These are phyloP conservation scores for Lipomyces oligophaga DNA, from an alignment of 805 yeast species.

Conservation along the genomic window DNA sequence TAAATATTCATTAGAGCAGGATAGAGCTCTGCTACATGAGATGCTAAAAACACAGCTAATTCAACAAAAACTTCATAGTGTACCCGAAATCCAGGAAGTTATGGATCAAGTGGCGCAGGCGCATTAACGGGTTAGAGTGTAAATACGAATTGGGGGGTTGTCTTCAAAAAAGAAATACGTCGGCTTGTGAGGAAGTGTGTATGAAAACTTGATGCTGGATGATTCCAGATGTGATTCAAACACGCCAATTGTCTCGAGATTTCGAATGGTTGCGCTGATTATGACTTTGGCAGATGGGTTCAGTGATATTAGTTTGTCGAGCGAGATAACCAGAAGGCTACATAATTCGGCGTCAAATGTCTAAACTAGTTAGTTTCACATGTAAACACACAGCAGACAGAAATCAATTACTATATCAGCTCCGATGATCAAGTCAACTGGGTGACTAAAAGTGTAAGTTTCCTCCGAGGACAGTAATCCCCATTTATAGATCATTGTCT, in stretches of 20 bases:
- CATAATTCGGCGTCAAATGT: conserved; percentile 70
- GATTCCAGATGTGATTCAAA: conserved; percentile 43
- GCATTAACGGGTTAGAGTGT: conserved; percentile 4
- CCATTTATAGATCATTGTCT: conserved; percentile 38
- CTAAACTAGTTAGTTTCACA: conserved; percentile 4
- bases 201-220: conserved; percentile 21
- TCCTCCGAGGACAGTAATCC: conserved; percentile 41
- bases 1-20: too few relatives aligned
- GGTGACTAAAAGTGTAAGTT: conserved; percentile 5
- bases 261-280: conserved; percentile 76
- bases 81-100: conserved; percentile 15
- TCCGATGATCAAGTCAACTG: conserved; percentile 56
- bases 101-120: conserved; percentile 1
- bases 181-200: conserved; percentile 2
- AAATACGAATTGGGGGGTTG: conserved; percentile 12
- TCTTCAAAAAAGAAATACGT: conserved; percentile 13
- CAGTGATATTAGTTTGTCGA: conserved; percentile 28
- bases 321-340: conserved; percentile 45
- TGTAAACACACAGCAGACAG: too few relatives aligned
- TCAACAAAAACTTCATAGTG: conserved; percentile 7
- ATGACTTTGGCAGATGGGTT: conserved; percentile 33
- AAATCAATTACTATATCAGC: conserved; percentile 64
- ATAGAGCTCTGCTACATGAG: conserved; percentile 26
- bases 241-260: conserved; percentile 46
- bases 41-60: conserved; percentile 15